Percentiles rank a stretch among this genome's conserved stretches.
phyloP scores from a whole-genome alignment of 2,329 filamentous ascomycete genomes.

The Cercospora zeina region DNA sequence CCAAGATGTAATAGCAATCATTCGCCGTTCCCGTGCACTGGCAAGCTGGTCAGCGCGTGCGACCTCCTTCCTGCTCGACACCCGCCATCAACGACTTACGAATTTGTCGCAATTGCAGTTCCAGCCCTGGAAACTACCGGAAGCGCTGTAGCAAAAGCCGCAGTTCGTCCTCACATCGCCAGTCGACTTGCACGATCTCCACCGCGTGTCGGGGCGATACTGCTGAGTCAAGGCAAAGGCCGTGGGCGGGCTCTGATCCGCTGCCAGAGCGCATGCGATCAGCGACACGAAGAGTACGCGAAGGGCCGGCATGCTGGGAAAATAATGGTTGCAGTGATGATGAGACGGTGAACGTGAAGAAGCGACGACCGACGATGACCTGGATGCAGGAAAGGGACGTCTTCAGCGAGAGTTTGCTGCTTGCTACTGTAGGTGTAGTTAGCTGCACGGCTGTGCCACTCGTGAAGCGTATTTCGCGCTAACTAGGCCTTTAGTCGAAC shows the following conservation, averaged over 20 bases:
- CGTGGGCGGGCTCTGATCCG: slow-evolving; percentile 13
- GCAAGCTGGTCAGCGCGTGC: neutral
- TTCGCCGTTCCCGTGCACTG: slow-evolving; percentile 16
- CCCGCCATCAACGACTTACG: slow-evolving; percentile 3
- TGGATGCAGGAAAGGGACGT: neutral
- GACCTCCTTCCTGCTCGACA: neutral
- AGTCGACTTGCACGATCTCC: slow-evolving; percentile 9
- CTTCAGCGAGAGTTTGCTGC: neutral
- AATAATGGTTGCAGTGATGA: neutral
- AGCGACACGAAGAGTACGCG: neutral
- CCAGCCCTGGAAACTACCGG: slow-evolving; percentile 13
- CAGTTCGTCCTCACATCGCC: slow-evolving; percentile 15
- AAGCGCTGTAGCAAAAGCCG: slow-evolving; percentile 15
- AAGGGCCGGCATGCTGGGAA: slow-evolving; percentile 5
- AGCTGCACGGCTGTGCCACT: neutral
- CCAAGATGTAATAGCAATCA: slow-evolving; percentile 17
- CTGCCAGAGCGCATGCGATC: slow-evolving; percentile 5
- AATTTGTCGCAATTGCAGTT: slow-evolving; percentile 20
- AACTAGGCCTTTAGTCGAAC: slow-evolving; percentile 1
- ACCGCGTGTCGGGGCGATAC: slow-evolving; percentile 14
- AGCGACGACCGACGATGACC: neutral
- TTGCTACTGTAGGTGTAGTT: neutral
- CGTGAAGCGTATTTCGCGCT: slow-evolving; percentile 3
- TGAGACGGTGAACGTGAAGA: neutral
- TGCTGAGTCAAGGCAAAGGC: slow-evolving; percentile 12